Percentiles rank a stretch among this genome's conserved stretches.
Evolutionary conservation across 208 protist genomes (phyloP).

Genomic region (Leptomonas seymouri): DNA sequence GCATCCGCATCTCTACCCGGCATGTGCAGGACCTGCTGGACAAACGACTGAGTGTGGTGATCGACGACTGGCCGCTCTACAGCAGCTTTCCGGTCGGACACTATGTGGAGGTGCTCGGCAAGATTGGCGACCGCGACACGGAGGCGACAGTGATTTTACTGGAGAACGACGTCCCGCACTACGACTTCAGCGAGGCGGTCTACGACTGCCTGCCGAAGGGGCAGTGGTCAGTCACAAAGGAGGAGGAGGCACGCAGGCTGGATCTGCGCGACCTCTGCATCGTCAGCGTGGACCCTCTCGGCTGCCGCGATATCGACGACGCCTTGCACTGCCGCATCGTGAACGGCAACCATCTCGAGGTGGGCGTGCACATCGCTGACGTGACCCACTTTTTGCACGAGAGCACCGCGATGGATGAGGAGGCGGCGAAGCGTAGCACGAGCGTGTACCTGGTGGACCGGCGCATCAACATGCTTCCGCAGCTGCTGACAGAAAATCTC

Average conservation of each 20-base stretch:
- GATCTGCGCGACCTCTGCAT: constrained; percentile 91
- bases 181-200: constrained; percentile 91
- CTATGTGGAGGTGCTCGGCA: constrained; percentile 93
- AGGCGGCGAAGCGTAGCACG: constrained; percentile 93
- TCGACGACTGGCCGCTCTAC: constrained; percentile 94
- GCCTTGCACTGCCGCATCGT: constrained; percentile 87
- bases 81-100: constrained; percentile 94
- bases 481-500: constrained; percentile 95
- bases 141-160: constrained; percentile 94
- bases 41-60: constrained; percentile 94
- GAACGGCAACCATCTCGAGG: constrained; percentile 85
- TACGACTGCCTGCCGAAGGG: constrained; percentile 91
- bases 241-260: constrained; percentile 72
- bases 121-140: constrained; percentile 94
- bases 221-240: constrained; percentile 79
- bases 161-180: constrained; percentile 94
- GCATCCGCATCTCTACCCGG: constrained; percentile 85
- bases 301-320: constrained; percentile 93
- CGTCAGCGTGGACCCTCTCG: constrained; percentile 95
- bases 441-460: constrained; percentile 97
- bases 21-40: constrained; percentile 82
- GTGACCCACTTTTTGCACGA: constrained; percentile 96
- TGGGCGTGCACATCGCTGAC: constrained; percentile 98
- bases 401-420: constrained; percentile 92
- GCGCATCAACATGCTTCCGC: constrained; percentile 98